Evolutionary conservation across 768 basidiomycete species (phyloP).

Genomic region (Tricholoma bakamatsutake): DNA sequence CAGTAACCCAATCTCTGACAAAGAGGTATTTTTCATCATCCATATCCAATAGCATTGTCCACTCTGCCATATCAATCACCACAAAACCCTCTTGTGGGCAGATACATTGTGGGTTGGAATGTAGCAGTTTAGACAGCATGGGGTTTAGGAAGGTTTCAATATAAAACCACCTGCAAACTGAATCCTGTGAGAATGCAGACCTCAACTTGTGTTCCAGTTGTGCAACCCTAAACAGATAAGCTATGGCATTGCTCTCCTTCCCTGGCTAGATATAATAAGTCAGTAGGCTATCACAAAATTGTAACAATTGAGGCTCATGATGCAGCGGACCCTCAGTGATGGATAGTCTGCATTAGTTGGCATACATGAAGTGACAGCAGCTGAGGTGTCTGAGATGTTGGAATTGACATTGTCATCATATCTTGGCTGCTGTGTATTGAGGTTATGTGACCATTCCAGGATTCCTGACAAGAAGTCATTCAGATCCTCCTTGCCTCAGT

Average conservation of each 20-base stretch:
- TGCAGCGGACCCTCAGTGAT: neutral
- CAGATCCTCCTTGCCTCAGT: neutral
- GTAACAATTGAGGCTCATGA: neutral
- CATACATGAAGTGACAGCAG: neutral
- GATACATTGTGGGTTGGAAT: neutral
- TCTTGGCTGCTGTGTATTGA: too few relatives aligned
- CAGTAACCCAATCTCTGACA: neutral
- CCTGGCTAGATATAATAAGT: neutral
- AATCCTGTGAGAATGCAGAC: neutral
- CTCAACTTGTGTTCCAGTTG: neutral
- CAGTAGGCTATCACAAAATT: neutral
- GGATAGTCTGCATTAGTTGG: neutral
- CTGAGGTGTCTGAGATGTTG: neutral
- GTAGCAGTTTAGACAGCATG: neutral
- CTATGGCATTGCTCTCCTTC: neutral
- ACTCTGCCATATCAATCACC: constrained; percentile 1
- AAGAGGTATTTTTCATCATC: neutral
- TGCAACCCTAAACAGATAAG: neutral
- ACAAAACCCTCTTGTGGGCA: neutral
- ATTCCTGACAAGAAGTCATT: neutral
- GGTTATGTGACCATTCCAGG: neutral
- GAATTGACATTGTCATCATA: neutral
- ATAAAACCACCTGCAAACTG: neutral
- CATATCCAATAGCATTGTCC: neutral
- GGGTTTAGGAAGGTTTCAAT: neutral